Base-by-base conservation (phyloP, 2,329 filamentous ascomycete species). In the Fusarium coicis region DNA sequence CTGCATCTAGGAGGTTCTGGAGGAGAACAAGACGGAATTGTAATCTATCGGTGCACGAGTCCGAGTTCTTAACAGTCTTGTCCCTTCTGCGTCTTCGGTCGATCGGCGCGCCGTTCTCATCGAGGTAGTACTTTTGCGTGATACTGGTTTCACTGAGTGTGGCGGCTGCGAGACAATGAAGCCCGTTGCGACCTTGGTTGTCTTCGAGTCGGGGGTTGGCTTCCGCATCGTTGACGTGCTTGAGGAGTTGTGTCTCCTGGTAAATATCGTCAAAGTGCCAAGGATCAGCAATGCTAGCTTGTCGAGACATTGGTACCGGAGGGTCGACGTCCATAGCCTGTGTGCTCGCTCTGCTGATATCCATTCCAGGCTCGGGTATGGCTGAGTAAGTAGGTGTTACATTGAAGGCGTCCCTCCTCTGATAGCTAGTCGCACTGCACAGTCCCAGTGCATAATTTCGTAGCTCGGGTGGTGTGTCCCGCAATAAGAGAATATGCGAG, bases 131-230 rank as follows among this genome's bases (percentile, higher is more conserved):
- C 54, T 83, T 83, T 57, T 81, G 79, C 19, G 81, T 77, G 15
- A 85, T 78, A 28, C 81, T 83, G 8, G 80, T 78, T 37, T 79
- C 61, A 70, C 84, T 84, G 3, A 89, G 79, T n/a, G 84, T 84
- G 11, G 85, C 87, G 66, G 86, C 84, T 5, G 88, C 88, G n/a
- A 90, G 84, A 68, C 87, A 89, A 72, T 90, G 88, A 21, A 90
- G 81, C 14, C 85, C 88, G 67, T 90, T 90, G 28, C 87, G 85
- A 10, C 88, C 88, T 10, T 84, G 77, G 46, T 82, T 40, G 50
- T 81, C 78, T 46, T 83, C 78, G 2, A 72, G 39, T 1, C 16
- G 28, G 1, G 79, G 79, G 6, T 78, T 55, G 1, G 42, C 10
- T 2, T 52, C 49, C 1, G 79, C 78, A 10, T 39, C 30, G 2